Evolutionary conservation across 139 green algal species (phyloP), one percentile per base, ranked within the genome.

Genomic region (Chlorella sp.): DNA sequence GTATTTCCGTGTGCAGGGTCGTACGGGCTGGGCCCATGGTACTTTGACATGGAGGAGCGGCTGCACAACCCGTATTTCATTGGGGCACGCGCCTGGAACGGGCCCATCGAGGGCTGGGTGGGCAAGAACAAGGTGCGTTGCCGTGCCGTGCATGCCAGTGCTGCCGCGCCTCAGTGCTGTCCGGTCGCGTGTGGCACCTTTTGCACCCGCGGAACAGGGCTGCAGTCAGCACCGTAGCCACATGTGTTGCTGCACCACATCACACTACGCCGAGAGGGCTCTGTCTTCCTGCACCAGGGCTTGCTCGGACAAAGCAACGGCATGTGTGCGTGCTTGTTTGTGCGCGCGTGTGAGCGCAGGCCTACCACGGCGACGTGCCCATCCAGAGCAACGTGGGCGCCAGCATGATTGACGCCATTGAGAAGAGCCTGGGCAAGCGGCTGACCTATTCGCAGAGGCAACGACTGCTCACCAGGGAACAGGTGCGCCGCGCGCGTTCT

Each of bases 61-160:
- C 73, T 89, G 67, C 83, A 85, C 75, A 89, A 89, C 77, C 83
- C 83, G 20, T 79, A 84, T 62, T 89, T 89, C 80, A 83, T 86
- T 27, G 78, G 78, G 24, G 62, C 34, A 2, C 76, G 83, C 30
- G 83, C 72, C 49, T 89, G 83, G 83, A 89, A 82, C n/a, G 80
- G 78, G 14, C 80, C 83, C 5, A 77, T 85, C 49, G 75, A 86
- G 73, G 69, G 70, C 59, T 89, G 83, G 83, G 80, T 89, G 22
- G 73, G 75, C n/a, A 69, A 79, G 62, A 89, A 86, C 77, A 79
- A 81, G 66, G 75, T 82, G 42, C 42, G 42, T 10, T 55, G n/a
- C n/a, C n/a, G n/a, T n/a, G n/a, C n/a, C n/a, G n/a, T n/a, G n/a
- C n/a, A n/a, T n/a, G n/a, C n/a, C n/a, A n/a, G n/a, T n/a, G n/a